phyloP scores from a whole-genome alignment of 2,329 filamentous ascomycete species.

The Pseudogymnoascus destructans region DNA sequence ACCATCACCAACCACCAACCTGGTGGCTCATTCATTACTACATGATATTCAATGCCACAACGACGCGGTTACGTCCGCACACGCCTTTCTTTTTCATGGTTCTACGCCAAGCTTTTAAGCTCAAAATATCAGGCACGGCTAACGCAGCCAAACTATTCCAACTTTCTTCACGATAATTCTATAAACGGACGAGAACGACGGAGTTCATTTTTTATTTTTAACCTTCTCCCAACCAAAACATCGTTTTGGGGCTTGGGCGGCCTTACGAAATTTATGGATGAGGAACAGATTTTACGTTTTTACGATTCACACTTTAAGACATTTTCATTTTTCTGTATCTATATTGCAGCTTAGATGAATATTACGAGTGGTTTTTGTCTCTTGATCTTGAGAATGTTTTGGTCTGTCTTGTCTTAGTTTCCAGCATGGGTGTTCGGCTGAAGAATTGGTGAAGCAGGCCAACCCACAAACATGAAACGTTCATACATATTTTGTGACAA shows the following conservation, averaged over 20 bases:
- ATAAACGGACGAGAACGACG: slow-evolving; percentile 7
- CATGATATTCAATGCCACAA: background rate
- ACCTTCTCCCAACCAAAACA: slow-evolving; percentile 7
- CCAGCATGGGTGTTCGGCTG: background rate
- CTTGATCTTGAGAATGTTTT: background rate
- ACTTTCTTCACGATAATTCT: slow-evolving; percentile 2
- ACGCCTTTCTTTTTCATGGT: background rate
- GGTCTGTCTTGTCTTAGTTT: background rate
- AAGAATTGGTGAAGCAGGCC: background rate
- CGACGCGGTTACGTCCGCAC: background rate
- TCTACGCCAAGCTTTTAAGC: background rate
- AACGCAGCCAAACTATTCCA: background rate
- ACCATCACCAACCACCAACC: background rate
- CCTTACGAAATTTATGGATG: slow-evolving; percentile 4
- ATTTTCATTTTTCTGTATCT: slow-evolving; percentile 3
- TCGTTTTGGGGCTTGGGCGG: background rate
- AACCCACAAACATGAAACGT: background rate
- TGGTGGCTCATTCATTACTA: background rate
- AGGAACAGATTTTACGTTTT: slow-evolving; percentile 7
- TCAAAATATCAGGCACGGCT: slow-evolving; percentile 7
- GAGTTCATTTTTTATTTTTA: background rate
- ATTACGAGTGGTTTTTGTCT: background rate
- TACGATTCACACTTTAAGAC: slow-evolving; percentile 5
- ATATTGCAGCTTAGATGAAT: slow-evolving; percentile 7
- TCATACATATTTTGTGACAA: slow-evolving; percentile 1